Percentiles rank a stretch among this genome's conserved stretches.
These are phyloP conservation scores for Lipomyces yamadae DNA, from an alignment of 805 yeast genomes.

Conservation along the genomic window DNA sequence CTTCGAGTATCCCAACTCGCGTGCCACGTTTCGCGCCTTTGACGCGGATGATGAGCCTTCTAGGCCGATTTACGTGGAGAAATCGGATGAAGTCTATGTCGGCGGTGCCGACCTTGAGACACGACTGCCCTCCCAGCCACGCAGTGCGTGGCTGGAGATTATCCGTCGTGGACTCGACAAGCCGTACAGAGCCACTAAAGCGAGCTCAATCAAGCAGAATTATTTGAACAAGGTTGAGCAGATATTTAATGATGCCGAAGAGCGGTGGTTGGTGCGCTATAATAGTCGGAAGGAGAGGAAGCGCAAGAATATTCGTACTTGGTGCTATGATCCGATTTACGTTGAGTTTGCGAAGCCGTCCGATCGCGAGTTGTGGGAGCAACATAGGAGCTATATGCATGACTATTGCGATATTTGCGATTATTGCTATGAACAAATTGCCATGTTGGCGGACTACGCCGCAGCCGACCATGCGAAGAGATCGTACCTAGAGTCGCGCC, in stretches of 20 bases:
- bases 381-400: constrained; percentile 3
- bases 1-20: neutral
- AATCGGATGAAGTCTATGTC: neutral
- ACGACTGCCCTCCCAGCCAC: neutral
- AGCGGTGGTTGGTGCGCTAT: neutral
- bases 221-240: neutral
- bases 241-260: neutral
- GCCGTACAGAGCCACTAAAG: neutral
- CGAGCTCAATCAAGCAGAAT: neutral
- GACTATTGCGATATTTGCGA: constrained; percentile 5
- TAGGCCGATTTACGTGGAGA: neutral
- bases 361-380: constrained; percentile 6
- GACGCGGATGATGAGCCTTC: neutral
- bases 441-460: constrained; percentile 7
- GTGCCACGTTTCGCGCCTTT: neutral
- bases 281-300: neutral
- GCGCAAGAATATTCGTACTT: neutral
- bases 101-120: neutral
- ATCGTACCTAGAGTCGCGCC: neutral
- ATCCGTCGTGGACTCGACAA: constrained; percentile 14
- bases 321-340: constrained; percentile 6
- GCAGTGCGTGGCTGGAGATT: constrained; percentile 6
- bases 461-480: constrained; percentile 2
- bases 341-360: neutral
- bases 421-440: constrained; percentile 14